These are phyloP conservation scores for Cephalotrichum gorgonifer DNA, from an alignment of 2,329 filamentous ascomycete genomes.

Conservation along the genomic window DNA sequence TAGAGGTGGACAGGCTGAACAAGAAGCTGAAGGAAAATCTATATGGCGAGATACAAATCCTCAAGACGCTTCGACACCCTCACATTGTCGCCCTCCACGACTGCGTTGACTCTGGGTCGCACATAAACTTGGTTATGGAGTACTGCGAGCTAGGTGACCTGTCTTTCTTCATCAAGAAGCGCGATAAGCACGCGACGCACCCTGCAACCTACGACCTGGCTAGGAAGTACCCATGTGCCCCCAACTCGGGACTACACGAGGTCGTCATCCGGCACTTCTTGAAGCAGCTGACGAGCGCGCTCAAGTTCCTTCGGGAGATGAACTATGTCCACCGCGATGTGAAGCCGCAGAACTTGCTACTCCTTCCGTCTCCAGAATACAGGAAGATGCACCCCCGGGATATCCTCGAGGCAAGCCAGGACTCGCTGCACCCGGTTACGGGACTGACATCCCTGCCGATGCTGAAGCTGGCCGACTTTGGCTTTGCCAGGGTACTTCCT, in stretches of 20 bases:
- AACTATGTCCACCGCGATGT: constrained; percentile 95
- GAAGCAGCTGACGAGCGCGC: constrained; percentile 85
- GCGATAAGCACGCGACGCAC: constrained; percentile 69
- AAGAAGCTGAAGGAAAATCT: constrained; percentile 96
- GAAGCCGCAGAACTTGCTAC: constrained; percentile 89
- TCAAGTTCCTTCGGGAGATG: constrained; percentile 74
- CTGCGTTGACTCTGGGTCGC: constrained; percentile 74
- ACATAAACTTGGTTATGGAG: constrained; percentile 98
- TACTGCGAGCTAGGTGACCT: constrained; percentile 94
- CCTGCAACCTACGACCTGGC: constrained; percentile 83
- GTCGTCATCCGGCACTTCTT: constrained; percentile 94
- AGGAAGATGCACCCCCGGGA: constrained; percentile 37
- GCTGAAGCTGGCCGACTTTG: constrained; percentile 96
- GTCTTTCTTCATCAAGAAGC: constrained; percentile 92
- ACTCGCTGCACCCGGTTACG: constrained; percentile 69
- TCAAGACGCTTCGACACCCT: constrained; percentile 86
- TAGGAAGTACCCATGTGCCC: constrained; percentile 78
- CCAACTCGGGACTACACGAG: constrained; percentile 81
- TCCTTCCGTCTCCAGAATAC: constrained; percentile 73
- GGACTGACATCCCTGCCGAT: constrained; percentile 82
- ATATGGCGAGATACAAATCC: constrained; percentile 88
- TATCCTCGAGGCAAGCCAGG: constrained; percentile 65
- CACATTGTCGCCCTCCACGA: constrained; percentile 96
- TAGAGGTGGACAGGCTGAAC: constrained; percentile 81
- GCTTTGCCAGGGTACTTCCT: constrained; percentile 89